Conservation (phyloP, 176 grass and related monocot genomes). For the Triticum timopheevii region DNA sequence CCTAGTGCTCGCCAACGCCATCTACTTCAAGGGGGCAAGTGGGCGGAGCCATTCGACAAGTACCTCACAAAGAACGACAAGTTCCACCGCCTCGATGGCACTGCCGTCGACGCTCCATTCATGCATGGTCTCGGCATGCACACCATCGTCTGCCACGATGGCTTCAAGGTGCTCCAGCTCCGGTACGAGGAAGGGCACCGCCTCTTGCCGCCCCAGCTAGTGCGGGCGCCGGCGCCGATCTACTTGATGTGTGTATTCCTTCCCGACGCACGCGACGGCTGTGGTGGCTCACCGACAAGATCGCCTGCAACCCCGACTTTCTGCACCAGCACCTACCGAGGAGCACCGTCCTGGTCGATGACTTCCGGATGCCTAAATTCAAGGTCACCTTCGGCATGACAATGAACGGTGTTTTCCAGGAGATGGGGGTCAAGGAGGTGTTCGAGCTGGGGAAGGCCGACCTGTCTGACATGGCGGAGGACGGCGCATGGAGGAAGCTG, state of each 20-base stretch:
- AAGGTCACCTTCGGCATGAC: background rate
- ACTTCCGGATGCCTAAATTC: background rate
- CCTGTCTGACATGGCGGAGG: background rate
- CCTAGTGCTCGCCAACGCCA: constrained; percentile 26
- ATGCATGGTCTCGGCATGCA: background rate
- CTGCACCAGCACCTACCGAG: background rate
- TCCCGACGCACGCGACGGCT: background rate
- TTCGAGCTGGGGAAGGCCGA: background rate
- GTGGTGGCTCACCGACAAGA: background rate
- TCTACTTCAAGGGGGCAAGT: constrained; percentile 41
- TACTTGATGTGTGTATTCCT: constrained; percentile 36
- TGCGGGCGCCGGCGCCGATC: background rate
- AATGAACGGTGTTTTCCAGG: background rate
- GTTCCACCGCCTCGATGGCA: constrained; percentile 28
- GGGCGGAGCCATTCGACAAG: background rate
- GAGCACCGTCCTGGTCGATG: background rate
- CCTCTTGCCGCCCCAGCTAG: no score
- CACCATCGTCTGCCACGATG: constrained; percentile 1
- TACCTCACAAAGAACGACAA: background rate
- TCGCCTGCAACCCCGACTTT: background rate
- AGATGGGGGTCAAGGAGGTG: background rate
- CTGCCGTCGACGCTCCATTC: constrained; percentile 7
- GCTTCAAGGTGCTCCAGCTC: constrained; percentile 36
- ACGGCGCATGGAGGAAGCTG: background rate
- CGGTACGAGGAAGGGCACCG: background rate